A percentile compares a stretch with the other conserved stretches of the same genome.
Conservation (phyloP, 2,329 filamentous ascomycete genomes). For the Pseudofabraea citricarpa region DNA sequence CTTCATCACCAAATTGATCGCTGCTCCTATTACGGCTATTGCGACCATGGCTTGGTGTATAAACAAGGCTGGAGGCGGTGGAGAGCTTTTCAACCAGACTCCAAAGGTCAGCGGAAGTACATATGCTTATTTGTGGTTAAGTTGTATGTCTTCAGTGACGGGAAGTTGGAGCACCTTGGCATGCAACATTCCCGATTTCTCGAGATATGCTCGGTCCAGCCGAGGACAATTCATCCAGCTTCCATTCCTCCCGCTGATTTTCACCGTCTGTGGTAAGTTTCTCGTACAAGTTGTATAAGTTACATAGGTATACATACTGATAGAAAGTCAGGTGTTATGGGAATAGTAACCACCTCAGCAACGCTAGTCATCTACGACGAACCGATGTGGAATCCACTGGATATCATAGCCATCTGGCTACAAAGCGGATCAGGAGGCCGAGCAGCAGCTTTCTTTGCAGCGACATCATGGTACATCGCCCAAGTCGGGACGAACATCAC, state of each 20-base stretch:
- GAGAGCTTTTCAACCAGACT: constrained; percentile 19
- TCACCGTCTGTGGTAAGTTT: constrained; percentile 22
- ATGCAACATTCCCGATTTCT: constrained; percentile 31
- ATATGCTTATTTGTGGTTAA: constrained; percentile 23
- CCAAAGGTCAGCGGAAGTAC: constrained; percentile 20
- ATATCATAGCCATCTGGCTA: constrained; percentile 40
- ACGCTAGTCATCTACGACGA: constrained; percentile 46
- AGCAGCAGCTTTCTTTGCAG: constrained; percentile 42
- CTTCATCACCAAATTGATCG: constrained; percentile 44
- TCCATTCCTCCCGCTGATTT: constrained; percentile 22
- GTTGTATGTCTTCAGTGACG: constrained; percentile 25
- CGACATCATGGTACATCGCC: constrained; percentile 47
- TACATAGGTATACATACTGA: too few relatives aligned
- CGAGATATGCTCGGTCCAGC: constrained; percentile 23
- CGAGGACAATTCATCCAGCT: constrained; percentile 35
- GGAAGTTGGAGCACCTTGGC: constrained; percentile 27
- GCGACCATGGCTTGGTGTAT: constrained; percentile 61
- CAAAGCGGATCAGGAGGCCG: constrained; percentile 37
- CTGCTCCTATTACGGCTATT: constrained; percentile 54
- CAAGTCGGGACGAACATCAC: constrained; percentile 52
- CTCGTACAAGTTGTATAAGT: background rate
- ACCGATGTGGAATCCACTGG: constrained; percentile 45
- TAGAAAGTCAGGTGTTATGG: constrained; percentile 32
- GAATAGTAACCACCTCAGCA: constrained; percentile 54
- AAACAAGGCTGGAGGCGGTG: constrained; percentile 44